phyloP scores from a whole-genome alignment of 2,329 filamentous ascomycete species.

The Aspergillus sp. region DNA sequence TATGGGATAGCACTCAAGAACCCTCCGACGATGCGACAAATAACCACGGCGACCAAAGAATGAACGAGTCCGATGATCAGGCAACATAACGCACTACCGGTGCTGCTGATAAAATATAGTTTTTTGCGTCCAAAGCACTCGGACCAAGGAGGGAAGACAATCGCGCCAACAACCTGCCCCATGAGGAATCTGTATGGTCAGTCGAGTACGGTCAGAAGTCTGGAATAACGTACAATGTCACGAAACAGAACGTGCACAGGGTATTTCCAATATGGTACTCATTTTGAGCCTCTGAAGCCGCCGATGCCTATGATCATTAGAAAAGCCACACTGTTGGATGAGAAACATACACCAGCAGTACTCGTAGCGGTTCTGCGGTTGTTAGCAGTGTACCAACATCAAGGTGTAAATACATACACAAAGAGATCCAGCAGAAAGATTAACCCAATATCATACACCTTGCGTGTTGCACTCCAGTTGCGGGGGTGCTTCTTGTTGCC shows the following conservation, averaged over 20 bases:
- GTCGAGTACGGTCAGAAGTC: background rate
- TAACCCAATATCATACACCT: slow-evolving; percentile 26
- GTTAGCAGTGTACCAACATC: background rate
- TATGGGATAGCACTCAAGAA: slow-evolving; percentile 51
- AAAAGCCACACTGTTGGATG: background rate
- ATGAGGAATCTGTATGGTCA: slow-evolving; percentile 27
- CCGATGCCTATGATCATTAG: slow-evolving; percentile 13
- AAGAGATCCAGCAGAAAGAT: slow-evolving; percentile 29
- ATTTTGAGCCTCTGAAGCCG: slow-evolving; percentile 17
- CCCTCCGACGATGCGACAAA: slow-evolving; percentile 47
- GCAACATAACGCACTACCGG: slow-evolving; percentile 25
- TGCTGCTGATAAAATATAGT: slow-evolving; percentile 30
- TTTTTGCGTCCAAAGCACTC: slow-evolving; percentile 36
- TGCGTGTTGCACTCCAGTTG: slow-evolving; percentile 24
- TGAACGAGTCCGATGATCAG: slow-evolving; percentile 40
- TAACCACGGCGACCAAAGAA: slow-evolving; percentile 34
- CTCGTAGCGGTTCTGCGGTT: slow-evolving; percentile 14
- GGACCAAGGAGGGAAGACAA: slow-evolving; percentile 36
- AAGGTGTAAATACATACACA: slow-evolving; percentile 10
- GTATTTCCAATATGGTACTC: slow-evolving; percentile 19
- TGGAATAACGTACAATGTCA: slow-evolving; percentile 1
- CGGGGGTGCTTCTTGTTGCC: slow-evolving; percentile 25
- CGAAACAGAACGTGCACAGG: slow-evolving; percentile 21
- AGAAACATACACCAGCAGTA: slow-evolving; percentile 16
- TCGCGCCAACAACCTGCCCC: slow-evolving; percentile 30